These are phyloP conservation scores for Gossypium bickii DNA, from an alignment of 345 rosid species.

Conservation along the genomic window DNA sequence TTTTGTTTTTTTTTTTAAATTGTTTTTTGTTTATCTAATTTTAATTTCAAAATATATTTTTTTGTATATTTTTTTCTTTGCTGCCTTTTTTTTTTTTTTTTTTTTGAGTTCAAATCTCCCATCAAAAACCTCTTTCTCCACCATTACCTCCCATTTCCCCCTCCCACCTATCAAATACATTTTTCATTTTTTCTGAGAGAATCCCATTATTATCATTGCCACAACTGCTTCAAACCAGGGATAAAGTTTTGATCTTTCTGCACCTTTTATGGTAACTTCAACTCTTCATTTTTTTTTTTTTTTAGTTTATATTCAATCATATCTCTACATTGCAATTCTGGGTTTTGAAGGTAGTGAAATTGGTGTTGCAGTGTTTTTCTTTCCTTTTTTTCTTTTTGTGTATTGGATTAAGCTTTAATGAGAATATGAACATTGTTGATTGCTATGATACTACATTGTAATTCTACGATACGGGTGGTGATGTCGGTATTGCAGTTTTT, in stretches of 20 bases:
- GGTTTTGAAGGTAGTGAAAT: neutral
- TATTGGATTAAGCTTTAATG: neutral
- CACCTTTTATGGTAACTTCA: constrained; percentile 25
- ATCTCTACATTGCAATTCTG: neutral
- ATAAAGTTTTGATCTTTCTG: neutral
- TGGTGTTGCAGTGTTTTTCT: neutral
- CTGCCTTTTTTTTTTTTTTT: constrained; percentile 34
- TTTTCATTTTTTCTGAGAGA: neutral
- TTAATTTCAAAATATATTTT: neutral
- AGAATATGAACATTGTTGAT: neutral
- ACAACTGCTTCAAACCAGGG: constrained; percentile 5
- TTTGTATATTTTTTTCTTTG: constrained; percentile 26
- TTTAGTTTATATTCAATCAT: neutral
- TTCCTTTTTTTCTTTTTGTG: no score
- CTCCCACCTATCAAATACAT: constrained; percentile 19
- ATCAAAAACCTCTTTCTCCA: constrained; percentile 25
- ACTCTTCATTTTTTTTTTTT: constrained; percentile 1
- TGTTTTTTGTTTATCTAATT: neutral
- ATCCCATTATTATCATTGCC: constrained; percentile 11
- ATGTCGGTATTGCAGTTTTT: neutral
- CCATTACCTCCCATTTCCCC: neutral
- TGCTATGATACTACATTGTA: neutral
- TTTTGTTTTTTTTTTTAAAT: neutral
- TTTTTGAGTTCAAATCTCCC: neutral
- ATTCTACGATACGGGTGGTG: neutral